Evolutionary conservation across 495 filamentous ascomycete species (phyloP).

Genomic region (Parathielavia appendiculata): DNA sequence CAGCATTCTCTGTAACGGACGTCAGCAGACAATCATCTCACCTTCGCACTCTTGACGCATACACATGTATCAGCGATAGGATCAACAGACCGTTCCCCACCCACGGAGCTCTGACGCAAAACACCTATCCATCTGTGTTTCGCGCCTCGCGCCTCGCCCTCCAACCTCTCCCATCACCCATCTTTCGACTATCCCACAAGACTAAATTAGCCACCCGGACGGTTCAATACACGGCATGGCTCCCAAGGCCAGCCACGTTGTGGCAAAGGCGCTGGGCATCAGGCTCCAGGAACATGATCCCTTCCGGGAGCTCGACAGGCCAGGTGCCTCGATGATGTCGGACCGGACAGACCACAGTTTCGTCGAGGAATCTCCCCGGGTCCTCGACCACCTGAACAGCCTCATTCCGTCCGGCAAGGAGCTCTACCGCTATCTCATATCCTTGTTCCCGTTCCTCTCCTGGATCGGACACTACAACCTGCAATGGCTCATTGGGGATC

Average conservation of each 20-base stretch:
- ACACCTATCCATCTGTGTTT: no score
- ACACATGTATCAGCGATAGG: no score
- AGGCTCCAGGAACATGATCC: slow-evolving; percentile 65
- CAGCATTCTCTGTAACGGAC: no score
- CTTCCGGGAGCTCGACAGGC: slow-evolving; percentile 51
- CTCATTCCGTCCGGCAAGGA: slow-evolving; percentile 54
- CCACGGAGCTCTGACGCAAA: no score
- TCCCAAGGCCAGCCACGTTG: slow-evolving; percentile 59
- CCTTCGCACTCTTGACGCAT: no score
- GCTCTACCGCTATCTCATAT: slow-evolving; percentile 54
- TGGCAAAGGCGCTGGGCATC: slow-evolving; percentile 82
- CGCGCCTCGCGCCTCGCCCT: no score
- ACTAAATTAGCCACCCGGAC: no score
- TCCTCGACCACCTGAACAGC: slow-evolving; percentile 63
- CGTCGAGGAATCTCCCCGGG: slow-evolving; percentile 74
- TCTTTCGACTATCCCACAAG: neutral
- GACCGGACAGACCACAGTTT: slow-evolving; percentile 72
- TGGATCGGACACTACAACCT: slow-evolving; percentile 89
- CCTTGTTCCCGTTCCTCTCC: slow-evolving; percentile 76
- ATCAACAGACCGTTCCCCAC: no score
- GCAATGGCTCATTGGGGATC: slow-evolving; percentile 82
- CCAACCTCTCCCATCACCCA: no score
- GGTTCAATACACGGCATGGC: no score
- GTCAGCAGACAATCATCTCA: no score
- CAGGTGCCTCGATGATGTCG: slow-evolving; percentile 77